Evolutionary conservation across 164 flowering plant genomes (phyloP), one percentile per base, ranked within the genome.

Genomic region (Vitis rupestris): DNA sequence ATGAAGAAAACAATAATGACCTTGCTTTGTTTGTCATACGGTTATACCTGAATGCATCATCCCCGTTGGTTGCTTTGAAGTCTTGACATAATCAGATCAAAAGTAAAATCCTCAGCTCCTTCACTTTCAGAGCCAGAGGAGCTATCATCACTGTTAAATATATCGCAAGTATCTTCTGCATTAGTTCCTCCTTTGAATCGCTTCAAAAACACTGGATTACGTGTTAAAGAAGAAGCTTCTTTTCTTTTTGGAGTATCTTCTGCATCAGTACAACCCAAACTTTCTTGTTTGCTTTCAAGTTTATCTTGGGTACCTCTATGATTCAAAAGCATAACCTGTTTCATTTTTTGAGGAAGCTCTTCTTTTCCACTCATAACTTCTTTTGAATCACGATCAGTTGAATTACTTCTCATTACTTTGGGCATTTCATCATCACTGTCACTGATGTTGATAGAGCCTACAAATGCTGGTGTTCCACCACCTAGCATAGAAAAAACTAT

Each of bases 341-440:
- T 23, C 27, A 3, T 37, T 37, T 3, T 37, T 37, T n/a, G 29
- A 15, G 31, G 27, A 16, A 52, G 50, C 50, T 15, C 50, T 59
- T 7, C 30, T 50, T 16, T 54, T 56, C 2, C 68, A 11, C 57
- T 58, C 30, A 10, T 17, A 30, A n/a, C 31, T 49, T 27, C 68
- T 29, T 10, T 54, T 5, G 76, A 23, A 23, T 54, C 59, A 50
- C 29, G 30, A 4, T 57, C 5, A 37, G 44, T 37, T 37, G 44
- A 37, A 37, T 37, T 4, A 10, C 47, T 1, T 11, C 37, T 14
- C 2, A 37, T 47, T 15, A 8, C 11, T 23, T 13, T 16, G 1
- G 55, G 55, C 29, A 16, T 49, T 48, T 63, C 72, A 74, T 69
- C 72, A 27, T 74, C 77, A 64, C 69, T 69, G 8, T 69, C 72